Conservation (phyloP, 2,329 filamentous ascomycete genomes). For the Trichothecium sympodiale region DNA sequence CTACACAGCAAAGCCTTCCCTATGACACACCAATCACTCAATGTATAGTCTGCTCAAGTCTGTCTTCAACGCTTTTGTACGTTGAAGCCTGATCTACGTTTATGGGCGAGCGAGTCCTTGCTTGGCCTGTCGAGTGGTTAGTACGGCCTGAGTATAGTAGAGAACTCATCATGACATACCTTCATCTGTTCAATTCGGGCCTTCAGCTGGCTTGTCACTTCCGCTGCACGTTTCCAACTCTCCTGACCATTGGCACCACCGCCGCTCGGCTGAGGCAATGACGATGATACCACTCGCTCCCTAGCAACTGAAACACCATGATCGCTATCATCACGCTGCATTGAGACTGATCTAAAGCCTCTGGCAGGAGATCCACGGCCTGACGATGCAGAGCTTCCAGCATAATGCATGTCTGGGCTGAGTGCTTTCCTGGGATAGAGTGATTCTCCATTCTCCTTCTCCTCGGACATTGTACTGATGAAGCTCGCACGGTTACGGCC, state of each 20-base stretch:
- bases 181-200: slow-evolving; percentile 99
- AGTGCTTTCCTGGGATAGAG: slow-evolving; percentile 35
- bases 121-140: slow-evolving; percentile 11
- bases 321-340: slow-evolving; percentile 21
- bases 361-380: slow-evolving; percentile 49
- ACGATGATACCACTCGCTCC: slow-evolving; percentile 21
- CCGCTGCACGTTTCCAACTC: slow-evolving; percentile 93
- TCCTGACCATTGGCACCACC: slow-evolving; percentile 36
- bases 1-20: neutral
- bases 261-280: slow-evolving; percentile 21
- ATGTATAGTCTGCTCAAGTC: neutral
- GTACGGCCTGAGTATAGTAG: neutral
- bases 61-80: neutral
- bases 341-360: slow-evolving; percentile 32
- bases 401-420: slow-evolving; percentile 43
- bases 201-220: slow-evolving; percentile 96
- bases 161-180: slow-evolving; percentile 26
- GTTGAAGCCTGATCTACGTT: neutral
- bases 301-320: slow-evolving; percentile 12
- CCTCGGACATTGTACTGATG: slow-evolving; percentile 57
- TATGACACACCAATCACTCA: slow-evolving; percentile 3
- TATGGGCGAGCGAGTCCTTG: slow-evolving; percentile 19
- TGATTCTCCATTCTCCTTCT: slow-evolving; percentile 61
- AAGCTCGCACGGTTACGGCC: slow-evolving; percentile 48
- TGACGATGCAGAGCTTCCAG: slow-evolving; percentile 37